These are phyloP conservation scores for Biscogniauxia mediterranea DNA, from an alignment of 2,329 filamentous ascomycete species.

Conservation along the genomic window DNA sequence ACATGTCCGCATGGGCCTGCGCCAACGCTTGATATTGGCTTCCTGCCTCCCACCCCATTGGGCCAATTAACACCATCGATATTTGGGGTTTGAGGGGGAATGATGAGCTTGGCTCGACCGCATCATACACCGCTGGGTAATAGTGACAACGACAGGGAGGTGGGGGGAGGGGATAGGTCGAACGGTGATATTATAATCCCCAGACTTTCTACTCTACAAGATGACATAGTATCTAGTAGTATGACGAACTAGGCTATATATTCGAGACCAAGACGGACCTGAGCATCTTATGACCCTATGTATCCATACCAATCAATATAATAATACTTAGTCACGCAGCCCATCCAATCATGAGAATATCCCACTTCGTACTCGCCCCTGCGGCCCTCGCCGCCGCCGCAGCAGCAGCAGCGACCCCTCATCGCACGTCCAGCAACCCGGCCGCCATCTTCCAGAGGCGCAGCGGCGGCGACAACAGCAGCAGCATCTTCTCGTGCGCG, in stretches of 20 bases:
- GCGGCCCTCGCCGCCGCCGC: conserved; percentile 11
- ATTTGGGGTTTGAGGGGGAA: background rate
- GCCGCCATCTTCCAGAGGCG: conserved; percentile 10
- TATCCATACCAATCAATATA: background rate
- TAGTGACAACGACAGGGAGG: background rate
- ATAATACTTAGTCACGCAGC: background rate
- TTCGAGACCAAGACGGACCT: too few relatives aligned
- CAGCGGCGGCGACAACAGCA: background rate
- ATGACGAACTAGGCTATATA: too few relatives aligned
- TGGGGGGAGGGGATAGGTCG: too few relatives aligned
- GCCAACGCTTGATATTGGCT: conserved; percentile 3
- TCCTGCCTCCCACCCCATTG: background rate
- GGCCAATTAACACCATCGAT: background rate
- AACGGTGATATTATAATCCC: background rate
- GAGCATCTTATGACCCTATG: background rate
- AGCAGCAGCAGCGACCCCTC: conserved; percentile 5
- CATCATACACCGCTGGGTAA: background rate
- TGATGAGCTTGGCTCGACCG: background rate
- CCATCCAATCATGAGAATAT: conserved; percentile 13
- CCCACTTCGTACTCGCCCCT: conserved; percentile 8
- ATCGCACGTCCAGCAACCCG: conserved; percentile 21
- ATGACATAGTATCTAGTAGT: too few relatives aligned
- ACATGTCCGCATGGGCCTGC: background rate
- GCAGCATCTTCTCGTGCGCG: conserved; percentile 22
- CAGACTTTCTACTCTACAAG: too few relatives aligned